These are phyloP conservation scores for Phytophthora pistaciae DNA, from an alignment of 352 stramenopile species.

Conservation along the genomic window DNA sequence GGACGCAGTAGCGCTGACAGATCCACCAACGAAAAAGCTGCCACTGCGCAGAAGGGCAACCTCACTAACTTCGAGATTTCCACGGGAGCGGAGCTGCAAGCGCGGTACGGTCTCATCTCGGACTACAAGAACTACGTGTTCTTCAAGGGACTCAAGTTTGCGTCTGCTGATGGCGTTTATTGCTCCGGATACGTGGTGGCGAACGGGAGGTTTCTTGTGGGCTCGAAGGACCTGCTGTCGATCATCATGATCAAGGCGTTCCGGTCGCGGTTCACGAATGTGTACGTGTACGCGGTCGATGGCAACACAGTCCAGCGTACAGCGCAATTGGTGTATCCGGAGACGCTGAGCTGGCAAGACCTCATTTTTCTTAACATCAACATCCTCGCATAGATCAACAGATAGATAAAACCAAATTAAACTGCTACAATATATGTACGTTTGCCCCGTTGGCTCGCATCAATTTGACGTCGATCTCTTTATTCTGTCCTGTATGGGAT, in stretches of 20 bases:
- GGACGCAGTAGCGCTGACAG: constrained; percentile 19
- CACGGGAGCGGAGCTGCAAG: constrained; percentile 34
- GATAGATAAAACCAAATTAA: not conserved
- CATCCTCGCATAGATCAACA: constrained; percentile 30
- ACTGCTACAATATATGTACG: not conserved
- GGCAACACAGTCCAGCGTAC: constrained; percentile 41
- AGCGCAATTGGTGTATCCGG: constrained; percentile 39
- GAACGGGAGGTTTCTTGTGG: constrained; percentile 47
- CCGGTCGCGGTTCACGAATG: constrained; percentile 44
- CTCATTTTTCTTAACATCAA: constrained; percentile 43
- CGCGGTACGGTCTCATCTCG: constrained; percentile 36
- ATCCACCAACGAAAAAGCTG: constrained; percentile 29
- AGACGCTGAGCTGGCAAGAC: constrained; percentile 43
- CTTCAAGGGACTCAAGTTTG: constrained; percentile 49
- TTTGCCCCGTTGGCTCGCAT: not conserved
- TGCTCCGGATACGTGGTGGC: constrained; percentile 50
- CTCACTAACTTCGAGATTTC: constrained; percentile 41
- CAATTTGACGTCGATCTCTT: not conserved
- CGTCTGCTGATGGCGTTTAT: constrained; percentile 49
- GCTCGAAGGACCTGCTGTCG: constrained; percentile 38
- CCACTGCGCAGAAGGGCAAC: constrained; percentile 28
- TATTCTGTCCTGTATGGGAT: too few species aligned
- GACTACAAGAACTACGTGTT: constrained; percentile 47
- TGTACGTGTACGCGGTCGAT: constrained; percentile 43
- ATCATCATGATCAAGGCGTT: constrained; percentile 53